phyloP scores from a whole-genome alignment of 2,329 filamentous ascomycete species.

The Apiospora phragmitis region DNA sequence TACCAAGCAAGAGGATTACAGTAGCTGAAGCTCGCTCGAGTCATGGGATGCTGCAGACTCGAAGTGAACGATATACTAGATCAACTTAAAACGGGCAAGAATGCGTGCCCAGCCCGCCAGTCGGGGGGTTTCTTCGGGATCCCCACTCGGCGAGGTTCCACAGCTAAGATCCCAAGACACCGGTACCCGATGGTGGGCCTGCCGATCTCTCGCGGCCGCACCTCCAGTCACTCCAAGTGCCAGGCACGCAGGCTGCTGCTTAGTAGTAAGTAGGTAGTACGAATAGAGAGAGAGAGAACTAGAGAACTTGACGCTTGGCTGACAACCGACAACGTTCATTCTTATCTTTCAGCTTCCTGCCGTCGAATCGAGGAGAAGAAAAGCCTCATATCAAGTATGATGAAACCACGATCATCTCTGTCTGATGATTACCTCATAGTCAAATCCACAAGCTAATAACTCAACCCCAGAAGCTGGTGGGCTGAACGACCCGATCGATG shows the following conservation, averaged over 20 bases:
- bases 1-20: background rate
- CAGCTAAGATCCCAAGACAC: slow-evolving; percentile 5
- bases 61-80: background rate
- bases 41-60: background rate
- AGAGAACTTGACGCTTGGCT: background rate
- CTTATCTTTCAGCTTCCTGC: background rate
- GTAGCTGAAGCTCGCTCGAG: background rate
- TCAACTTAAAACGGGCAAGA: background rate
- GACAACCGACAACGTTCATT: slow-evolving; percentile 1
- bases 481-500: slow-evolving; percentile 1
- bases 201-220: background rate
- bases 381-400: background rate
- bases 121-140: background rate
- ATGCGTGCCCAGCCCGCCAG: background rate
- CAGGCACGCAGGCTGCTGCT: background rate
- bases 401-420: background rate
- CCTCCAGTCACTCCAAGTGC: background rate
- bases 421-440: background rate
- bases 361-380: background rate
- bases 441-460: background rate
- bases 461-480: background rate
- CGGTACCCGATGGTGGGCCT: slow-evolving; percentile 1
- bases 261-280: background rate
- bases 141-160: slow-evolving; percentile 2
- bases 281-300: background rate